phyloP scores from a whole-genome alignment of 1,284 basidiomycete species.

The Mycosarcoma mackinlayi region DNA sequence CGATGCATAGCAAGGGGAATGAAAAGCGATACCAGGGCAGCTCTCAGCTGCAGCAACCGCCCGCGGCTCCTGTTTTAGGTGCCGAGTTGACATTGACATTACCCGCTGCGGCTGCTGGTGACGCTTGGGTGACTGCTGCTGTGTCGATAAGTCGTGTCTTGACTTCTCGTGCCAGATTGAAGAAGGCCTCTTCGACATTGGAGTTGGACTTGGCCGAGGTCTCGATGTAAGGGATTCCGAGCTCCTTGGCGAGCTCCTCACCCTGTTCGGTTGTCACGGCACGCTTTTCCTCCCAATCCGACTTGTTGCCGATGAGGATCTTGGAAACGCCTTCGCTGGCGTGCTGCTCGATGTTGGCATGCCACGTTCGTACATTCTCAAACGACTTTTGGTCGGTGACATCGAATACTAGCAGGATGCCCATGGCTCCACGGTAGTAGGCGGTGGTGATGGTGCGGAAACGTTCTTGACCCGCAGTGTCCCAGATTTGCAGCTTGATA shows the following conservation, averaged over 20 bases:
- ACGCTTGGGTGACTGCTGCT: constrained; percentile 41
- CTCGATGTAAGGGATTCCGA: constrained; percentile 96
- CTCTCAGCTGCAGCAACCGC: constrained; percentile 40
- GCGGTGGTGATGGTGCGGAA: constrained; percentile 99
- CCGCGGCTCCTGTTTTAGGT: constrained; percentile 31
- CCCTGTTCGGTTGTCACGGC: constrained; percentile 85
- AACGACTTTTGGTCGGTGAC: constrained; percentile 98
- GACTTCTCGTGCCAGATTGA: constrained; percentile 81
- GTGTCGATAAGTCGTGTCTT: constrained; percentile 92
- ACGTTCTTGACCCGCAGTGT: constrained; percentile 98
- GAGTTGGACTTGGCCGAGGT: constrained; percentile 97
- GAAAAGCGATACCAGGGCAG: too few species aligned
- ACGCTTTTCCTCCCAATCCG: constrained; percentile 97
- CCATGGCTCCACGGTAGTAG: constrained; percentile 99
- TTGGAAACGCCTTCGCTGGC: constrained; percentile 99
- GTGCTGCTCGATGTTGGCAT: constrained; percentile 97
- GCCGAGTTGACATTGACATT: constrained; percentile 53
- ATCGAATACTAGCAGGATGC: constrained; percentile 97
- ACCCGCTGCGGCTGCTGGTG: constrained; percentile 37
- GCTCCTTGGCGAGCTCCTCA: constrained; percentile 80
- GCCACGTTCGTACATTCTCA: constrained; percentile 99
- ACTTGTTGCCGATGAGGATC: constrained; percentile 99
- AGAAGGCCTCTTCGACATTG: constrained; percentile 98
- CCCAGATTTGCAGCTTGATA: constrained; percentile 99
- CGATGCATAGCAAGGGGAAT: too few species aligned